phyloP scores from a whole-genome alignment of 768 basidiomycete genomes.

The Amanita fuliginea region DNA sequence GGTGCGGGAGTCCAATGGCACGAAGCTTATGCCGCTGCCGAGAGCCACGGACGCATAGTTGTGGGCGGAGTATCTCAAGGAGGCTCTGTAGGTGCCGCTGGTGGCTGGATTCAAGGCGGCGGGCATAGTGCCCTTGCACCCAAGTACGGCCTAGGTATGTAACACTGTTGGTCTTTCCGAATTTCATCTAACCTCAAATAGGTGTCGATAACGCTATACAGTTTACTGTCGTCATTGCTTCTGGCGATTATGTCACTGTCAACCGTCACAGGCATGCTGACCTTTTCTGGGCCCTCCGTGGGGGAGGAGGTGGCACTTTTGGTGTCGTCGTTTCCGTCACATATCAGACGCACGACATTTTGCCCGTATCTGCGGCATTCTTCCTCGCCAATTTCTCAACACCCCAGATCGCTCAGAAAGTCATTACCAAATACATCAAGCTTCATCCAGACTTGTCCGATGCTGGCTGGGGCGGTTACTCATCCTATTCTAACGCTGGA shows the following conservation, averaged over 20 bases:
- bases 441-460: neutral
- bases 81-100: conserved; percentile 34
- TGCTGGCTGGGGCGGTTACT: neutral
- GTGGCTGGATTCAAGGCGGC: conserved; percentile 38
- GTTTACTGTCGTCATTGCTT: conserved; percentile 31
- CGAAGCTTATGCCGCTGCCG: conserved; percentile 28
- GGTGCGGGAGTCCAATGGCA: conserved; percentile 36
- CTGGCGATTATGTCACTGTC: conserved; percentile 25
- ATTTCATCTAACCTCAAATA: conserved; percentile 6
- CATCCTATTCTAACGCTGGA: conserved; percentile 8
- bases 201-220: conserved; percentile 38
- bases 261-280: conserved; percentile 32
- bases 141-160: neutral
- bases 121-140: conserved; percentile 13
- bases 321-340: conserved; percentile 36
- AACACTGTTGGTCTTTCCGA: neutral
- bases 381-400: neutral
- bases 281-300: conserved; percentile 27
- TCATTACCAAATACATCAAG: neutral
- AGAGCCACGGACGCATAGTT: conserved; percentile 27
- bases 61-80: conserved; percentile 30
- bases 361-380: conserved; percentile 19
- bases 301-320: conserved; percentile 29
- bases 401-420: neutral
- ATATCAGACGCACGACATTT: conserved; percentile 28